A percentile compares a stretch with the other conserved stretches of the same genome.
These are phyloP conservation scores for Lolium perenne DNA, from an alignment of 176 grass and related monocot genomes.

Conservation along the genomic window DNA sequence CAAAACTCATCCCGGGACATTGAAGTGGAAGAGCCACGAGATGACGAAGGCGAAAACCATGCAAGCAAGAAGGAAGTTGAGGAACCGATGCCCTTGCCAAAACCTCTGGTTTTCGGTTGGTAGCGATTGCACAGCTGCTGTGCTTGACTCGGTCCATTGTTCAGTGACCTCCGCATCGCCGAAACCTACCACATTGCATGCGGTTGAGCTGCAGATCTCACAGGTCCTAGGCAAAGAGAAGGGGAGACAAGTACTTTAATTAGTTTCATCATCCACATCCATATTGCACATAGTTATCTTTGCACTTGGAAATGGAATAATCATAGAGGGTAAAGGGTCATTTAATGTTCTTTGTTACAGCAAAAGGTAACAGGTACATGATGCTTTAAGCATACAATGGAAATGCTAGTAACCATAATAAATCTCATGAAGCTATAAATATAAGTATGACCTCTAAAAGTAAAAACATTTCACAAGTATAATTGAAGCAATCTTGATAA, in stretches of 20 bases:
- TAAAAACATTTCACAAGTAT: background rate
- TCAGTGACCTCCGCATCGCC: conserved; percentile 62
- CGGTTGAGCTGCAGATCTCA: conserved; percentile 86
- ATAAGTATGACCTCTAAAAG: conserved; percentile 2
- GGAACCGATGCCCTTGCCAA: conserved; percentile 92
- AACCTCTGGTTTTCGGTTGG: conserved; percentile 66
- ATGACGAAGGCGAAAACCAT: conserved; percentile 95
- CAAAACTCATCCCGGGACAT: conserved; percentile 65
- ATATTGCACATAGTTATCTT: background rate
- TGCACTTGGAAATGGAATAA: background rate
- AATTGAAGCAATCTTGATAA: background rate
- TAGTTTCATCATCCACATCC: background rate
- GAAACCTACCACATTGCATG: conserved; percentile 66
- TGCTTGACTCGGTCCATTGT: conserved; percentile 66
- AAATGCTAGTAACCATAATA: background rate
- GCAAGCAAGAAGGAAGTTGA: conserved; percentile 96
- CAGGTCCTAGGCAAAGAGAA: conserved; percentile 63
- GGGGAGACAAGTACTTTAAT: background rate
- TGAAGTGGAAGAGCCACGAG: conserved; percentile 98
- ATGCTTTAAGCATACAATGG: background rate
- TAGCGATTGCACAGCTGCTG: conserved; percentile 29
- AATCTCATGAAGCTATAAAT: background rate
- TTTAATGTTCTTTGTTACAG: conserved; percentile 7
- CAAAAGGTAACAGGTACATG: background rate
- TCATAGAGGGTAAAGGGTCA: background rate